Evolutionary conservation across 2,329 filamentous ascomycete species (phyloP).

Genomic region (Pezicula radicicola): DNA sequence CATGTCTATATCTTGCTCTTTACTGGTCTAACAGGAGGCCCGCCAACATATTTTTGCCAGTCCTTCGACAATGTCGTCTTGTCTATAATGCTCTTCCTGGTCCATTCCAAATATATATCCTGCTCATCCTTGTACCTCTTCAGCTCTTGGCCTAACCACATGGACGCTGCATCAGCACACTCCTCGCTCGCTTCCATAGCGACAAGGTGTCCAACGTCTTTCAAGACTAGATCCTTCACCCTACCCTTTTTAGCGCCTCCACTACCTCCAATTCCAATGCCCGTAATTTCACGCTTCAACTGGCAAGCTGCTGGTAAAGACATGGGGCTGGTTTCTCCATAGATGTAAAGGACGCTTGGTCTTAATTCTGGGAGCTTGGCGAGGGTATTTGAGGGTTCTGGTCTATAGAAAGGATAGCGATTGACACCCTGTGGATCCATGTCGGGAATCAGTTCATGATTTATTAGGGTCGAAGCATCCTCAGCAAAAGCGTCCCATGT

Average conservation of each 20-base stretch:
- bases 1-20: slow-evolving; percentile 12
- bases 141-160: slow-evolving; percentile 57
- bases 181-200: slow-evolving; percentile 73
- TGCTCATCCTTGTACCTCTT: slow-evolving; percentile 55
- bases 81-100: slow-evolving; percentile 48
- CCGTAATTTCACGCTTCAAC: slow-evolving; percentile 63
- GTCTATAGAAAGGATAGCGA: slow-evolving; percentile 59
- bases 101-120: slow-evolving; percentile 49
- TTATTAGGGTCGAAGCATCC: slow-evolving; percentile 33
- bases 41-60: slow-evolving; percentile 38
- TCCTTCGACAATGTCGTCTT: slow-evolving; percentile 56
- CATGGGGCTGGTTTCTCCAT: slow-evolving; percentile 58
- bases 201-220: slow-evolving; percentile 72
- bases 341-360: slow-evolving; percentile 67
- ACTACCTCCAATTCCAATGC: slow-evolving; percentile 63
- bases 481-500: slow-evolving; percentile 39
- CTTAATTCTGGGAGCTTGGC: slow-evolving; percentile 55
- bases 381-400: slow-evolving; percentile 58
- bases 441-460: slow-evolving; percentile 44
- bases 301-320: slow-evolving; percentile 46
- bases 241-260: slow-evolving; percentile 61
- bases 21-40: slow-evolving; percentile 5
- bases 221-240: slow-evolving; percentile 63
- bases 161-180: slow-evolving; percentile 58
- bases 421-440: slow-evolving; percentile 19